Percentiles rank a stretch among this genome's conserved stretches.
phyloP scores from a whole-genome alignment of 805 yeast genomes.

The Kluyveromyces aestuarii region DNA sequence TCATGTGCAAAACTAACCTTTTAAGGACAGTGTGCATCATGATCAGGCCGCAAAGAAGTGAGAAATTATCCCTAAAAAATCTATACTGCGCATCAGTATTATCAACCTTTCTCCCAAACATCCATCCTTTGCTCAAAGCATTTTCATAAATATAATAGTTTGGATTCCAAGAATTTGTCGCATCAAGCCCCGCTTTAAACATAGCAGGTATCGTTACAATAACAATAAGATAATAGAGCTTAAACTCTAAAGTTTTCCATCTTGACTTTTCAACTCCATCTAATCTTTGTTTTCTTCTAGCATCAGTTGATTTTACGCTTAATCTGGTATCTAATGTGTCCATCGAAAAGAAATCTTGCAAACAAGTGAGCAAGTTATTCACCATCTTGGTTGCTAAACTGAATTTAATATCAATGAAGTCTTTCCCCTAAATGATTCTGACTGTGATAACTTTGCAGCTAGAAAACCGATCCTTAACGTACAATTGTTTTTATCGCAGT shows the following conservation, averaged over 20 bases:
- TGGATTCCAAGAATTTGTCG: conserved; percentile 64
- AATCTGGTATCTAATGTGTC: conserved; percentile 23
- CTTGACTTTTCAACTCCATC: conserved; percentile 19
- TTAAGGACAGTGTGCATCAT: conserved; percentile 47
- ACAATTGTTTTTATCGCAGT: too few relatives aligned
- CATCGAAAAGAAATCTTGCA: conserved; percentile 18
- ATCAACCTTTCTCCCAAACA: conserved; percentile 83
- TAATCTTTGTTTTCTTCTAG: conserved; percentile 9
- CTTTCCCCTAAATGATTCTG: too few relatives aligned
- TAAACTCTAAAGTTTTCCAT: conserved; percentile 76
- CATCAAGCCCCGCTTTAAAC: conserved; percentile 73
- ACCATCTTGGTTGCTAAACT: background rate
- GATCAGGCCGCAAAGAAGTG: conserved; percentile 48
- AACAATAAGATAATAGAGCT: conserved; percentile 54
- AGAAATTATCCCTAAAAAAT: conserved; percentile 76
- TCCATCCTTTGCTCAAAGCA: conserved; percentile 74
- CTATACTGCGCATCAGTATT: conserved; percentile 86
- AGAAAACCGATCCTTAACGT: too few relatives aligned
- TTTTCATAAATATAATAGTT: conserved; percentile 58
- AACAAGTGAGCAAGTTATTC: background rate
- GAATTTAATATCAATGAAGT: too few relatives aligned
- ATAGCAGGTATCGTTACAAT: conserved; percentile 69
- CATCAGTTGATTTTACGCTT: conserved; percentile 11
- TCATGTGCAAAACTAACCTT: conserved; percentile 17
- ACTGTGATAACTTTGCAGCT: too few relatives aligned